Conservation (phyloP, 768 basidiomycete species). For the Antrodiella citrinella region DNA sequence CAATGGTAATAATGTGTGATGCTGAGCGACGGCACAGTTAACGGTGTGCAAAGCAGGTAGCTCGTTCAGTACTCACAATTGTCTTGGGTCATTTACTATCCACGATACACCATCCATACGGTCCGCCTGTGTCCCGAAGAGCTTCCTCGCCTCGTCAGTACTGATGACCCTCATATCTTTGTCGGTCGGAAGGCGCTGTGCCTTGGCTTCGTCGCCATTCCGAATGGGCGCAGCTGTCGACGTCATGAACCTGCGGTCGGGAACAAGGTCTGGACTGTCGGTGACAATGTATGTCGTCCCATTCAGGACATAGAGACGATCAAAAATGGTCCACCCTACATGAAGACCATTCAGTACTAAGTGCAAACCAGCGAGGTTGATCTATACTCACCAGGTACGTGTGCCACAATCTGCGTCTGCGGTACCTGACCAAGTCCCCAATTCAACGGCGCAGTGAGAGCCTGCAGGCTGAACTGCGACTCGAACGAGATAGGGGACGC, state of each 20-base stretch:
- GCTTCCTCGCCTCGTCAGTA: constrained; percentile 49
- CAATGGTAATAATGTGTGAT: constrained; percentile 93
- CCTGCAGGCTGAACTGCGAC: constrained; percentile 18
- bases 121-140: constrained; percentile 70
- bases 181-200: constrained; percentile 62
- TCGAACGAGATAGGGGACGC: constrained; percentile 13
- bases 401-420: constrained; percentile 60
- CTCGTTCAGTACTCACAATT: constrained; percentile 50
- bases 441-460: constrained; percentile 14
- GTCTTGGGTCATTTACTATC: constrained; percentile 76
- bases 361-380: not conserved
- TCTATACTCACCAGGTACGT: constrained; percentile 29
- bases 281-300: constrained; percentile 80
- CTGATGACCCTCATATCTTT: constrained; percentile 73
- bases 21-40: constrained; percentile 36
- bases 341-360: constrained; percentile 8
- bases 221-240: constrained; percentile 58
- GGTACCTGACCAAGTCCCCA: constrained; percentile 33
- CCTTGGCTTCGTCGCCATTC: constrained; percentile 47
- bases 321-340: constrained; percentile 86
- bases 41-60: not conserved
- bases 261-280: constrained; percentile 58
- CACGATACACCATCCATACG: constrained; percentile 78
- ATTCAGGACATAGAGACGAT: constrained; percentile 73
- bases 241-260: constrained; percentile 58